Evolutionary conservation across 2,329 filamentous ascomycete species (phyloP), one percentile per base, ranked within the genome.

Genomic region (Delphinella strobiligena): DNA sequence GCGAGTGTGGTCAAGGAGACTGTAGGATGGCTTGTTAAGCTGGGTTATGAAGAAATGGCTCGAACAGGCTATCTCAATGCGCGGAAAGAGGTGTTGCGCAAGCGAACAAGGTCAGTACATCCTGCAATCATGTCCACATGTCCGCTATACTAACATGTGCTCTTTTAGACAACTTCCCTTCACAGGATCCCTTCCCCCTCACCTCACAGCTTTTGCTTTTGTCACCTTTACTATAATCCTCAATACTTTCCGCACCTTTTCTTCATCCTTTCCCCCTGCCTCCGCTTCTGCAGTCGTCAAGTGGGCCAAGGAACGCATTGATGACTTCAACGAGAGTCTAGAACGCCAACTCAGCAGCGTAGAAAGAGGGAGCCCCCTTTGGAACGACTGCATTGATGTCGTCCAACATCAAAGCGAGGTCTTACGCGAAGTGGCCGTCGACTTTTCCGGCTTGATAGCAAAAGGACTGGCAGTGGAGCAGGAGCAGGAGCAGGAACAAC

Each of bases 291-390:
- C 88, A 0, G 93, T 87, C 51, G 89, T 98, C 52, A 93, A 89
- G 56, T 98, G 91, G 91, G 88, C 87, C n/a, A 96, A 95, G 61
- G 82, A 91, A 51, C 80, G 93, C 56, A 78, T 96, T 1, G 88
- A 95, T 51, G 78, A 78, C 2, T 96, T 96, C 67, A 96, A 95
- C 53, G 71, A 71, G 34, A 78, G 91, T 37, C 68, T 98, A 29
- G 76, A 73, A 27, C 71, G 89, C 43, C 91, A 96, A 62, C 67
- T 98, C 45, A 93, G 86, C 61, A 87, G 83, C 55, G 82, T 91
- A 2, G 81, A 93, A 45, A 72, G 69, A 36, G 78, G 74, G n/a
- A 80, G 81, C 11, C 71, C 76, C 33, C 72, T 84, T 1, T 95
- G 86, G 84, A 74, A 73, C 38, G 74, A 83, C 53, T 96, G 91